These are phyloP conservation scores for Scedosporium aurantiacum DNA, from an alignment of 2,329 filamentous ascomycete genomes.

Conservation along the genomic window DNA sequence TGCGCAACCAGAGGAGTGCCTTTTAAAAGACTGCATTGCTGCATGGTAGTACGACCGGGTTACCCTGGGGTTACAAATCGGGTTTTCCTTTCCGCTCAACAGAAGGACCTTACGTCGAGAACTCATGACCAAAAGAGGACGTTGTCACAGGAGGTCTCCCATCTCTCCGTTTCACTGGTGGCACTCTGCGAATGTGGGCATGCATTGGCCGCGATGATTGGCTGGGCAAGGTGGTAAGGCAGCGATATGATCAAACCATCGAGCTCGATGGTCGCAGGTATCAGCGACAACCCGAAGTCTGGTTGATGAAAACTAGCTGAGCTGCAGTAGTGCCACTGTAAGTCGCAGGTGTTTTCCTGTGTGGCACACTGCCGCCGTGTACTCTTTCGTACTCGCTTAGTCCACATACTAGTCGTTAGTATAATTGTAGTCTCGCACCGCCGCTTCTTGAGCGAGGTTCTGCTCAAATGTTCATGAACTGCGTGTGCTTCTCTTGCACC, in stretches of 20 bases:
- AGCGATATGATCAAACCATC: neutral
- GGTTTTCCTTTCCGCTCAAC: too few species aligned
- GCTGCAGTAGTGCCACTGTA: neutral
- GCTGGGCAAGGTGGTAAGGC: neutral
- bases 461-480: too few species aligned
- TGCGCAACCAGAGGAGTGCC: neutral
- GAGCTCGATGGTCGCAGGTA: neutral
- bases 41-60: neutral
- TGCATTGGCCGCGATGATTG: neutral
- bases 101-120: neutral
- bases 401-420: too few species aligned
- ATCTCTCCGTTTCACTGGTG: neutral
- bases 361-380: too few species aligned
- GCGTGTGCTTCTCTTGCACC: too few species aligned
- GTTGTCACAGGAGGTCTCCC: neutral
- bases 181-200: neutral
- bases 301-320: neutral
- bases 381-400: too few species aligned
- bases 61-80: neutral
- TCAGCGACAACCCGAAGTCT: too few species aligned
- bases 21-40: neutral
- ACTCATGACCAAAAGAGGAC: neutral
- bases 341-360: neutral
- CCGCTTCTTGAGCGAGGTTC: too few species aligned
- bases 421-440: too few species aligned